These are phyloP conservation scores for Jamesozyma rosinii DNA, from an alignment of 805 yeast genomes.

Conservation along the genomic window DNA sequence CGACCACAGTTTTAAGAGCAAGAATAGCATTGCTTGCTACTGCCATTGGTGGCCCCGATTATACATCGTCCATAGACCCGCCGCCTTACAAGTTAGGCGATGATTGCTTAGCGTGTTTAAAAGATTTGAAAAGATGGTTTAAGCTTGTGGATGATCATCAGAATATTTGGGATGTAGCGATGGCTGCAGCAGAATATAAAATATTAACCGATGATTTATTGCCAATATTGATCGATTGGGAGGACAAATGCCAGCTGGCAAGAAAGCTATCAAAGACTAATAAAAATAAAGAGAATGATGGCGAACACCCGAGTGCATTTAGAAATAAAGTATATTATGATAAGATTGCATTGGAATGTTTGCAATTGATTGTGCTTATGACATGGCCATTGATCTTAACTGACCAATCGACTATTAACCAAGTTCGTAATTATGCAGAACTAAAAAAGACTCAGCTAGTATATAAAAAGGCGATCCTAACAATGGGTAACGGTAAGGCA, in stretches of 20 bases:
- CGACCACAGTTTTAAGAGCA: slow-evolving; percentile 40
- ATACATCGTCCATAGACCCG: slow-evolving; percentile 38
- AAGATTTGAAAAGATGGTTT: slow-evolving; percentile 84
- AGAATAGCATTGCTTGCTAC: slow-evolving; percentile 75
- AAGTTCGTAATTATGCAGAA: slow-evolving; percentile 47
- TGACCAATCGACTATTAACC: slow-evolving; percentile 49
- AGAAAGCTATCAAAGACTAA: slow-evolving; percentile 14
- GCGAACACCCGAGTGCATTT: slow-evolving; percentile 18
- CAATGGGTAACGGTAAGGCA: slow-evolving; percentile 49
- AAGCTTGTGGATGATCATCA: slow-evolving; percentile 69
- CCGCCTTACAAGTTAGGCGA: slow-evolving; percentile 72
- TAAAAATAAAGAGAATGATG: slow-evolving; percentile 17
- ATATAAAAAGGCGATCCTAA: slow-evolving; percentile 62
- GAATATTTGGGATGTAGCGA: slow-evolving; percentile 68
- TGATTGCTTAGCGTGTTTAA: slow-evolving; percentile 66
- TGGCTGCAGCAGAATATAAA: slow-evolving; percentile 76
- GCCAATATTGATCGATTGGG: slow-evolving; percentile 71
- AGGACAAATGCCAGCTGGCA: slow-evolving; percentile 30
- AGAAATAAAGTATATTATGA: slow-evolving; percentile 32
- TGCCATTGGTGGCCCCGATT: slow-evolving; percentile 86
- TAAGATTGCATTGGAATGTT: slow-evolving; percentile 56
- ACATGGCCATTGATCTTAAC: slow-evolving; percentile 78
- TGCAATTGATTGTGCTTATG: slow-evolving; percentile 73
- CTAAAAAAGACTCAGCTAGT: slow-evolving; percentile 56
- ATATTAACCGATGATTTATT: slow-evolving; percentile 64